A percentile compares a stretch with the other conserved stretches of the same genome.
phyloP scores from a whole-genome alignment of 139 green algal species.

The Picochlorum sp. region DNA sequence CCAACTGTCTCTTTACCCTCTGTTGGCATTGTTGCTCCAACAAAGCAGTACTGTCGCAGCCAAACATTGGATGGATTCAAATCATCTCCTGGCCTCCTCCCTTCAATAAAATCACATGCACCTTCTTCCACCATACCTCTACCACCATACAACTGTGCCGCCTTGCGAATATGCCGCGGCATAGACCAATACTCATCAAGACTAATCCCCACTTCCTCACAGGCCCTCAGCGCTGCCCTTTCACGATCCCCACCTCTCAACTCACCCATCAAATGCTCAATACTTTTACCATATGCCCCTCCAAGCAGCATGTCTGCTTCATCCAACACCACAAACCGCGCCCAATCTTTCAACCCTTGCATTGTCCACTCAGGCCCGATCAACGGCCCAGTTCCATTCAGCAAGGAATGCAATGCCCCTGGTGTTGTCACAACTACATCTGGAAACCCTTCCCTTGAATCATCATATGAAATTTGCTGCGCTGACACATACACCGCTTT shows the following conservation, averaged over 20 bases:
- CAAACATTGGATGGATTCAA: conserved; percentile 13
- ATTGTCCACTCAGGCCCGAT: conserved; percentile 62
- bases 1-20: conserved; percentile 50
- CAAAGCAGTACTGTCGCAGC: conserved; percentile 85
- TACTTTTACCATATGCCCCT: conserved; percentile 50
- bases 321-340: conserved; percentile 78
- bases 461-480: conserved; percentile 40
- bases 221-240: conserved; percentile 25
- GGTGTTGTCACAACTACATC: conserved; percentile 72
- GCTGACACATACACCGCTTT: conserved; percentile 32
- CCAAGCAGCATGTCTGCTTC: conserved; percentile 90
- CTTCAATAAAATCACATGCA: conserved; percentile 11
- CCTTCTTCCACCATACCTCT: conserved; percentile 42
- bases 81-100: not conserved
- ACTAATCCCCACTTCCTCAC: conserved; percentile 38
- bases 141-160: conserved; percentile 24
- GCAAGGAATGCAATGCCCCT: conserved; percentile 42
- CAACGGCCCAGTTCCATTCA: conserved; percentile 25
- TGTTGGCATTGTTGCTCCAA: conserved; percentile 81
- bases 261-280: conserved; percentile 51
- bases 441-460: conserved; percentile 42
- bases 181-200: conserved; percentile 34
- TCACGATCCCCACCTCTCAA: conserved; percentile 49
- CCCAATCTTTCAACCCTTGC: conserved; percentile 30
- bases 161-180: conserved; percentile 42